These are phyloP conservation scores for Rhodamnia rubescens DNA, from an alignment of 345 rosid genomes.

Conservation along the genomic window DNA sequence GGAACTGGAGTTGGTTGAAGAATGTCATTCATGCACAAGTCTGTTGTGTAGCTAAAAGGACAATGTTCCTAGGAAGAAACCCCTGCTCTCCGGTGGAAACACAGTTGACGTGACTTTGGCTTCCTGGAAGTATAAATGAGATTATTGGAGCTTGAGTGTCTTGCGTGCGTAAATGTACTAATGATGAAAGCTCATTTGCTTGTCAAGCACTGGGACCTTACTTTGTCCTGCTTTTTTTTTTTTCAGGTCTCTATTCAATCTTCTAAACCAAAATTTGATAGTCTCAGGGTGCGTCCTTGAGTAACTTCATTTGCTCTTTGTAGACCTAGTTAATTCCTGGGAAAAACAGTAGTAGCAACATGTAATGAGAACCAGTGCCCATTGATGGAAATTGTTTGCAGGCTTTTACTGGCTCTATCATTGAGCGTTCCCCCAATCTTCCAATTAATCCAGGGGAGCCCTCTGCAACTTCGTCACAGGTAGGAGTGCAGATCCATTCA, in stretches of 20 bases:
- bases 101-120: not conserved
- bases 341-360: not conserved
- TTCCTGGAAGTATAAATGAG: not conserved
- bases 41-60: not conserved
- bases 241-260: conserved; percentile 28
- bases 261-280: conserved; percentile 26
- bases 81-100: not conserved
- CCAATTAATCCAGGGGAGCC: conserved; percentile 11
- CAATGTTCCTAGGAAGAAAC: not conserved
- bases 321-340: not conserved
- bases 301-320: not conserved
- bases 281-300: conserved; percentile 25
- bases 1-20: not conserved
- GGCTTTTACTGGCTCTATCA: conserved; percentile 72
- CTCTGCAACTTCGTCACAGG: conserved; percentile 32
- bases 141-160: not conserved
- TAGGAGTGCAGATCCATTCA: conserved; percentile 1
- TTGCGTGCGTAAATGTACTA: not conserved
- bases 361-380: not conserved
- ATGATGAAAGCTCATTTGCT: not conserved
- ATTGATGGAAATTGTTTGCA: conserved; percentile 3
- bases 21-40: not conserved
- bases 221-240: not conserved
- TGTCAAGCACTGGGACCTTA: not conserved
- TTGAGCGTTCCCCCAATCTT: conserved; percentile 40